These are phyloP conservation scores for Pistacia vera DNA, from an alignment of 345 rosid genomes.

Conservation along the genomic window DNA sequence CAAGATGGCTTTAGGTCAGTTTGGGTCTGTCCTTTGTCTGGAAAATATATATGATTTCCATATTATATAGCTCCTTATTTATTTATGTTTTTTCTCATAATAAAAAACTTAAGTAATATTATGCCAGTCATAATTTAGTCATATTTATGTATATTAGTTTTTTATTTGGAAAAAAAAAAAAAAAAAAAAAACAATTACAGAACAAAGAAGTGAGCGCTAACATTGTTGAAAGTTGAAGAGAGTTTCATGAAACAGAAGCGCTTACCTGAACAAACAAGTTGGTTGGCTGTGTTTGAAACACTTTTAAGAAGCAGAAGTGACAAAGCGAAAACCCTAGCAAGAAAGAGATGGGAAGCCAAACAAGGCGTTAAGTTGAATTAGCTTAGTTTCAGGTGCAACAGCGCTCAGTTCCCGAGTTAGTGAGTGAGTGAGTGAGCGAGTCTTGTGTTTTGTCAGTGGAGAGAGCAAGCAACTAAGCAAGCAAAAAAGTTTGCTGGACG, in stretches of 20 bases:
- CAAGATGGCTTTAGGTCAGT: not conserved
- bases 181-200: not conserved
- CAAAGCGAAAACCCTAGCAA: not conserved
- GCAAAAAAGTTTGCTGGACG: not conserved
- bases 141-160: no score
- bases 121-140: not conserved
- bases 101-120: no score
- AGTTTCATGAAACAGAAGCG: not conserved
- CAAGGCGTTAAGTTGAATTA: not conserved
- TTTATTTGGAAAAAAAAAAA: no score
- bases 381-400: not conserved
- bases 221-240: not conserved
- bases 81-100: no score
- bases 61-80: no score
- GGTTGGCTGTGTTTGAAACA: not conserved
- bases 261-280: not conserved
- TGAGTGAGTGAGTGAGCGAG: not conserved
- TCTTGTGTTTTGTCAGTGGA: slow-evolving; percentile 13
- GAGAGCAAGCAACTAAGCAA: not conserved
- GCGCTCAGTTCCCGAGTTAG: slow-evolving; percentile 15
- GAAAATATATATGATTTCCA: no score
- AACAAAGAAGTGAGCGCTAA: not conserved
- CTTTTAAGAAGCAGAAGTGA: no score
- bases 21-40: not conserved
- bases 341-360: not conserved